Evolutionary conservation across 2,329 filamentous ascomycete genomes (phyloP).

Genomic region (Cryphonectria nitschkei): DNA sequence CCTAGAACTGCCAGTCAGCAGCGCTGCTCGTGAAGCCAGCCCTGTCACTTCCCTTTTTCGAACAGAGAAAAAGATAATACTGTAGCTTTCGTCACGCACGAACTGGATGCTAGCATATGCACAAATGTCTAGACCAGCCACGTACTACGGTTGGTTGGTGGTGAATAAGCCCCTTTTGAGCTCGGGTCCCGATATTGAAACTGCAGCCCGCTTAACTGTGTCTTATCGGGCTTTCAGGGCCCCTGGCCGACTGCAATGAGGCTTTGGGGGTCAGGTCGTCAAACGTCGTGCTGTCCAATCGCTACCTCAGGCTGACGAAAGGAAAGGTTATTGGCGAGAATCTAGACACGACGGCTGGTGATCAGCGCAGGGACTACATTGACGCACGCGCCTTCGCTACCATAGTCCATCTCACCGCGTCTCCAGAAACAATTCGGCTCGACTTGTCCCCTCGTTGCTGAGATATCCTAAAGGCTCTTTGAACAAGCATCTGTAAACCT

Average conservation of each 20-base stretch:
- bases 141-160: background rate
- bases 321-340: background rate
- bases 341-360: background rate
- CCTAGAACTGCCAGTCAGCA: background rate
- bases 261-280: background rate
- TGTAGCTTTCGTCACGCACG: background rate
- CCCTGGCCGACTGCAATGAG: background rate
- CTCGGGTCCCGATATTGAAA: background rate
- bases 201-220: background rate
- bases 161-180: background rate
- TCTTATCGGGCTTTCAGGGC: background rate
- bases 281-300: background rate
- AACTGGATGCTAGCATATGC: background rate
- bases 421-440: background rate
- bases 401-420: background rate
- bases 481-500: background rate
- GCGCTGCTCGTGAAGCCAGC: background rate
- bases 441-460: background rate
- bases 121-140: background rate
- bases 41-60: background rate
- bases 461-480: background rate
- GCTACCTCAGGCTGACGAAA: background rate
- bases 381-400: background rate
- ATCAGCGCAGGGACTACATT: background rate
- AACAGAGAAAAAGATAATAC: background rate